phyloP scores from a whole-genome alignment of 306 rosid genomes.

The Lathyrus sativus region DNA sequence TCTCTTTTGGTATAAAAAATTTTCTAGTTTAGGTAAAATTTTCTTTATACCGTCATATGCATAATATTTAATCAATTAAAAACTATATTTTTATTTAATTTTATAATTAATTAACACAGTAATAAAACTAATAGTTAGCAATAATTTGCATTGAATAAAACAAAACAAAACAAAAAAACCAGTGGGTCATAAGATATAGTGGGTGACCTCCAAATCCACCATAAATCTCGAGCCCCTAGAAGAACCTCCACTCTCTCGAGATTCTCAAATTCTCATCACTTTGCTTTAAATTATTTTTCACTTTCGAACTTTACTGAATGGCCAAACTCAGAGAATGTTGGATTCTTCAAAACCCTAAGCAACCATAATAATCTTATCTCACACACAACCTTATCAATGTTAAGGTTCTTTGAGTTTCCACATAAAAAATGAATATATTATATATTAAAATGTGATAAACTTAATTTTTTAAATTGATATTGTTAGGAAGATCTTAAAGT shows the following conservation, averaged over 20 bases:
- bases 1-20: too few species aligned
- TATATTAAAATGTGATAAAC: too few species aligned
- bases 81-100: too few species aligned
- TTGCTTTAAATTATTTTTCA: conserved; percentile 27
- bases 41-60: too few species aligned
- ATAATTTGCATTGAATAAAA: background rate
- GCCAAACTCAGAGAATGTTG: conserved; percentile 85
- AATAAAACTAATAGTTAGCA: background rate
- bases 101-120: background rate
- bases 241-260: conserved; percentile 52
- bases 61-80: too few species aligned
- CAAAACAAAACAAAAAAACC: background rate
- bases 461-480: too few species aligned
- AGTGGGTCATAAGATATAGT: conserved; percentile 42
- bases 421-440: conserved; percentile 36
- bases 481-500: too few species aligned
- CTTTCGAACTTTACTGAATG: conserved; percentile 60
- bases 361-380: conserved; percentile 39
- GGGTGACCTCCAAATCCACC: conserved; percentile 75
- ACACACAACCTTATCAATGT: conserved; percentile 33
- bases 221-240: conserved; percentile 52
- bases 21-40: too few species aligned
- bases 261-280: conserved; percentile 75
- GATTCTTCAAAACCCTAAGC: conserved; percentile 58
- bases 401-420: conserved; percentile 32